Base-by-base conservation (phyloP, 371 early-diverging fungal genomes). In the Entomophthora muscae region DNA sequence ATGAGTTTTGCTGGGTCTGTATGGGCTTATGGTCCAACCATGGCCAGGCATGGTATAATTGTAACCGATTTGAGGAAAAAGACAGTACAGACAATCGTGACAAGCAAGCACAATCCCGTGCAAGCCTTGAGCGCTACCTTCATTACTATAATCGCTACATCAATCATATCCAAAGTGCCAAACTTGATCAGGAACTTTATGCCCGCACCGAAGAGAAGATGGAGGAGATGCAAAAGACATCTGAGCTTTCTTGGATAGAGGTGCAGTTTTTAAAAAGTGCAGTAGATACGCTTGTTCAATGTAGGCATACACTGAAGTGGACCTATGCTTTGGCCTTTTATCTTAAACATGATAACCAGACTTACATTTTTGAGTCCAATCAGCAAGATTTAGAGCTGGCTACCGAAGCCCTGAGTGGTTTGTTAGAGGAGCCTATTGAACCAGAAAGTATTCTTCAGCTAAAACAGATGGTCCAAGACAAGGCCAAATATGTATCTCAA, bases 91-190 rank as follows among this genome's bases (percentile, higher is more conserved):
- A 87, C 31, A 93, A 91, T 0, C 78, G 90, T 55, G 90, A 89
- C 66, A 71, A 73, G 1, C 88, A 90, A 64, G 89, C 89, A 2
- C 85, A 88, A 66, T 89, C 93, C n/a, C 74, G 96, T 32, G 79
- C 77, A n/a, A 83, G 82, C 52, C 77, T 98, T 65, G 93, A 95
- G 76, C 71, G 95, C 65, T 98, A 98, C 71, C 79, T 96, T 32
- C 95, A 93, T 78, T 95, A 95, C 71, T 95, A 88, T 71, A 93
- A 90, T 69, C 88, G 97, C n/a, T 98, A 83, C 74, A 88, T 90
- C 53, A 98, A 98, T 78, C 97, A 98, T 75, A 91, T 91, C 69
- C 94, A 93, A 70, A 89, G 90, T 3, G 91, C 92, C 13, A 87
- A 87, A 70, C 77, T 96, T 32, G 91, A 91, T 68, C 83, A 83